A percentile compares a stretch with the other conserved stretches of the same genome.
phyloP scores from a whole-genome alignment of 495 filamentous ascomycete genomes.

The Xylona heveae region DNA sequence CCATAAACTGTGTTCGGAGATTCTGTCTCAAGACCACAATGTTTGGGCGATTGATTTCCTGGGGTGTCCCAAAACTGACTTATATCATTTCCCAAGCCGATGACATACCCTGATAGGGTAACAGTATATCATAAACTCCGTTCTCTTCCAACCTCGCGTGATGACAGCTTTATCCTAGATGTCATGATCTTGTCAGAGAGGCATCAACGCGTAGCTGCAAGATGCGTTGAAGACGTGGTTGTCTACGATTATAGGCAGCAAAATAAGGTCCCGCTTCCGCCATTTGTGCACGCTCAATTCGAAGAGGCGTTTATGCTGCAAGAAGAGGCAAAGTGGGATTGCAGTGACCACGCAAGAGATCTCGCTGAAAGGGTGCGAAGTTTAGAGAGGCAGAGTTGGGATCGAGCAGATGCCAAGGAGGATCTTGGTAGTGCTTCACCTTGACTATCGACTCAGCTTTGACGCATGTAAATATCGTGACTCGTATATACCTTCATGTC shows the following conservation, averaged over 20 bases:
- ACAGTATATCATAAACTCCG: slow-evolving; percentile 75
- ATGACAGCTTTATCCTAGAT: slow-evolving; percentile 35
- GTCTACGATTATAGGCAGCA: slow-evolving; percentile 59
- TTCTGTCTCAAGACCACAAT: no score
- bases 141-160: slow-evolving; percentile 21
- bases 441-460: slow-evolving; percentile 4
- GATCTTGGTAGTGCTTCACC: slow-evolving; percentile 33
- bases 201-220: slow-evolving; percentile 54
- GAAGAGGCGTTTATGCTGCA: slow-evolving; percentile 42
- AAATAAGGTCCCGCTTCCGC: slow-evolving; percentile 33
- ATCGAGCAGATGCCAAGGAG: slow-evolving; percentile 45
- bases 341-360: slow-evolving; percentile 25
- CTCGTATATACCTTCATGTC: no score
- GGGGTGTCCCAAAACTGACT: not conserved
- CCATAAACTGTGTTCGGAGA: no score
- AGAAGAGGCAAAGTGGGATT: slow-evolving; percentile 28
- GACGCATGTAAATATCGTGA: no score
- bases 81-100: slow-evolving; percentile 34
- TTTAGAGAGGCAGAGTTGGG: slow-evolving; percentile 58
- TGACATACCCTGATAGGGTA: slow-evolving; percentile 71
- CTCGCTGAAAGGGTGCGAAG: slow-evolving; percentile 31
- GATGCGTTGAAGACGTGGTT: slow-evolving; percentile 64
- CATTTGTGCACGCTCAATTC: slow-evolving; percentile 48
- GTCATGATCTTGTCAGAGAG: slow-evolving; percentile 57
- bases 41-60: no score